A percentile compares a stretch with the other conserved stretches of the same genome.
These are phyloP conservation scores for Lavandula angustifolia DNA, from an alignment of 257 asterid species.

Conservation along the genomic window DNA sequence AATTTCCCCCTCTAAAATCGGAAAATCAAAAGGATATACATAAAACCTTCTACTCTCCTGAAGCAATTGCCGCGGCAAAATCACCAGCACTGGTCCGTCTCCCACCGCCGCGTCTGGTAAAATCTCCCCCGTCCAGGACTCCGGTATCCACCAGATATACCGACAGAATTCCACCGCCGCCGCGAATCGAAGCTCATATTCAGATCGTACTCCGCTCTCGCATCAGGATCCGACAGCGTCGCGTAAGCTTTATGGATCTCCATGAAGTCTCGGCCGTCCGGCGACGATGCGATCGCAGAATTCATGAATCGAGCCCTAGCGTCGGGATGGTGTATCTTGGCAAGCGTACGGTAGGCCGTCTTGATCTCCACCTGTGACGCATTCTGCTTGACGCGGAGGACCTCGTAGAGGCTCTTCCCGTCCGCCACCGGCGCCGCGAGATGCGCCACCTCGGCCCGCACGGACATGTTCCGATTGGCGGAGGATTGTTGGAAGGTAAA, in stretches of 20 bases:
- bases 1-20: too few species aligned
- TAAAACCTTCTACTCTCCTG: too few species aligned
- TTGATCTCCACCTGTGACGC: constrained; percentile 80
- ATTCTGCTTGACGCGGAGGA: constrained; percentile 59
- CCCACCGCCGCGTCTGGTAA: constrained; percentile 79
- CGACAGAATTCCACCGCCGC: constrained; percentile 27
- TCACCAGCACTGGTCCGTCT: constrained; percentile 98
- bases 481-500: constrained; percentile 22
- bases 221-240: constrained; percentile 76
- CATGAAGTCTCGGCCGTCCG: constrained; percentile 65
- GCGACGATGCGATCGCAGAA: constrained; percentile 37
- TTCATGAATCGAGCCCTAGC: constrained; percentile 49
- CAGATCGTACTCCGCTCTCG: constrained; percentile 67
- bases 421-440: constrained; percentile 31
- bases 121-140: constrained; percentile 45
- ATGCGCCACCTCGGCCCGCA: constrained; percentile 45
- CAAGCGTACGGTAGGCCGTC: constrained; percentile 79
- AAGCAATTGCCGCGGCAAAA: too few species aligned
- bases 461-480: constrained; percentile 20
- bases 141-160: constrained; percentile 28
- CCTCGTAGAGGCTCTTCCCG: constrained; percentile 59
- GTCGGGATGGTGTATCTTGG: constrained; percentile 88
- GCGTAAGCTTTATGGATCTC: constrained; percentile 77
- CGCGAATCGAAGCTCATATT: constrained; percentile 38
- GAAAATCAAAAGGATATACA: too few species aligned